Percentiles rank a stretch among this genome's conserved stretches.
These are phyloP conservation scores for Nakataea oryzae DNA, from an alignment of 2,329 filamentous ascomycete genomes.

Conservation along the genomic window DNA sequence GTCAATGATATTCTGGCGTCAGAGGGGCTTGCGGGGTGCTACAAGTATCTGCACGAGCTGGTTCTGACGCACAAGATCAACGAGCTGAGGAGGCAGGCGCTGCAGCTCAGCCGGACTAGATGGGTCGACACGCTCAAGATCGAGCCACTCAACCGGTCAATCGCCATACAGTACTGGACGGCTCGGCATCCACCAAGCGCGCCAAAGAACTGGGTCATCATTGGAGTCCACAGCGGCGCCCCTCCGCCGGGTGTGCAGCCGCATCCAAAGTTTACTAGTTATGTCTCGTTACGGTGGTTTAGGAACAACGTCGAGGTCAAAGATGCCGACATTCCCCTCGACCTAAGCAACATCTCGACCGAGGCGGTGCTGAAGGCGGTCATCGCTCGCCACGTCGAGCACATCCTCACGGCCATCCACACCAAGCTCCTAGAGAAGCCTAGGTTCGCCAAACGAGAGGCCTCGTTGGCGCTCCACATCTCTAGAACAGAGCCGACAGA, in stretches of 20 bases:
- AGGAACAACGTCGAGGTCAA: slow-evolving; percentile 67
- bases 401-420: slow-evolving; percentile 59
- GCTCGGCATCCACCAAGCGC: slow-evolving; percentile 43
- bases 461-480: slow-evolving; percentile 46
- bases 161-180: slow-evolving; percentile 89
- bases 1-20: slow-evolving; percentile 61
- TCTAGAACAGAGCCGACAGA: slow-evolving; percentile 53
- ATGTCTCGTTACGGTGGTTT: slow-evolving; percentile 67
- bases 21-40: slow-evolving; percentile 69
- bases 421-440: slow-evolving; percentile 46
- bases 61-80: slow-evolving; percentile 84
- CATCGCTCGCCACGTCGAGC: slow-evolving; percentile 63
- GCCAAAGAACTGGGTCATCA: slow-evolving; percentile 81
- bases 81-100: slow-evolving; percentile 68
- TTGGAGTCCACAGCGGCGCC: slow-evolving; percentile 63
- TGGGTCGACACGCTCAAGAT: slow-evolving; percentile 75
- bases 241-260: slow-evolving; percentile 19
- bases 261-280: slow-evolving; percentile 37
- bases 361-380: slow-evolving; percentile 64
- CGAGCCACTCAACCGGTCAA: slow-evolving; percentile 67
- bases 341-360: slow-evolving; percentile 58
- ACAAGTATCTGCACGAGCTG: slow-evolving; percentile 78
- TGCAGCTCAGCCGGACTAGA: slow-evolving; percentile 53
- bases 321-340: slow-evolving; percentile 55
- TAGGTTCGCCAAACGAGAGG: slow-evolving; percentile 49